These are phyloP conservation scores for Stipa capillata DNA, from an alignment of 176 grass and related monocot species.

Conservation along the genomic window DNA sequence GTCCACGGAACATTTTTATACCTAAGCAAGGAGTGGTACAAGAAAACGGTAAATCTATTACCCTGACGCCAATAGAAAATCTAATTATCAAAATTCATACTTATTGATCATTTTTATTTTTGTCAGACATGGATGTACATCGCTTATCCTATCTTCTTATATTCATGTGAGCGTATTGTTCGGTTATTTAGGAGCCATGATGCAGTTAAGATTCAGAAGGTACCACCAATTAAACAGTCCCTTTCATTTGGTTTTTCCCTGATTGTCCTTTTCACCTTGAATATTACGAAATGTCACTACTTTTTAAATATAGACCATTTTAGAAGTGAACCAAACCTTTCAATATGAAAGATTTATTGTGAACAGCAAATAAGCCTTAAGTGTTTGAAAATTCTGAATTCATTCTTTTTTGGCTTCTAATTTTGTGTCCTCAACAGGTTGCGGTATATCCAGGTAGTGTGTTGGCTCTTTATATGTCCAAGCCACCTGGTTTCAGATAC, in stretches of 20 bases:
- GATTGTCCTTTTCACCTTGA: slow-evolving; percentile 5
- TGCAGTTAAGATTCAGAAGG: slow-evolving; percentile 77
- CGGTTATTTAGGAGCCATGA: slow-evolving; percentile 72
- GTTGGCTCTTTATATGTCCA: slow-evolving; percentile 81
- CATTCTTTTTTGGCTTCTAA: neutral
- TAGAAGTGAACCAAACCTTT: neutral
- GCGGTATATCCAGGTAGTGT: slow-evolving; percentile 87
- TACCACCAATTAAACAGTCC: slow-evolving; percentile 19
- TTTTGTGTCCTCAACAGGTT: slow-evolving; percentile 35
- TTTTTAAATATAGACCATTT: neutral
- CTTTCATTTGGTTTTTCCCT: neutral
- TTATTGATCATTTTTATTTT: neutral
- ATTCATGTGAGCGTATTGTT: slow-evolving; percentile 62
- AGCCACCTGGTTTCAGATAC: slow-evolving; percentile 84
- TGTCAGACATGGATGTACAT: slow-evolving; percentile 96
- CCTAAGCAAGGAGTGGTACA: slow-evolving; percentile 80
- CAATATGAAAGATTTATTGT: neutral
- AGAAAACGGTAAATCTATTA: slow-evolving; percentile 69
- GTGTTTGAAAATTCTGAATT: neutral
- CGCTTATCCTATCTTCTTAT: slow-evolving; percentile 69
- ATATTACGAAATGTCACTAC: neutral
- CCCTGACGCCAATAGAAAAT: neutral
- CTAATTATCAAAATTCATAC: neutral
- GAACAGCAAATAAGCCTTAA: neutral
- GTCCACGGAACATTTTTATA: slow-evolving; percentile 70